These are phyloP conservation scores for Kwoniella dejecticola DNA, from an alignment of 768 basidiomycete genomes.

Conservation along the genomic window DNA sequence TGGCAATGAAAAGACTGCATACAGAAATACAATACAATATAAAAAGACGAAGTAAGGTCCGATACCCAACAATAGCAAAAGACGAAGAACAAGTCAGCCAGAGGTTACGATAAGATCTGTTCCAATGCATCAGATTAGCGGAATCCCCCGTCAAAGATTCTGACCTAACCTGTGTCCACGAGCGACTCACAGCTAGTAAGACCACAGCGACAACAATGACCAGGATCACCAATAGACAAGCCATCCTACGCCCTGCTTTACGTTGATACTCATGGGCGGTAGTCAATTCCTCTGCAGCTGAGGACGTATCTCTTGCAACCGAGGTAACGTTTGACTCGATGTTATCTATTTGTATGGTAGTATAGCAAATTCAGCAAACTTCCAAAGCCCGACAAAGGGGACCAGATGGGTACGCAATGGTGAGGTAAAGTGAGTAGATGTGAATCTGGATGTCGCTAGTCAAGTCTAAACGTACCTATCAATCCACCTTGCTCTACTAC, in stretches of 20 bases:
- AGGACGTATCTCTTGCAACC: slow-evolving; percentile 76
- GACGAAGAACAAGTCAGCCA: not conserved
- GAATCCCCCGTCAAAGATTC: no score
- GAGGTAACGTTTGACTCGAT: slow-evolving; percentile 91
- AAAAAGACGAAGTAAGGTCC: not conserved
- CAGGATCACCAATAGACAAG: slow-evolving; percentile 85
- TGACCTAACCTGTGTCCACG: not conserved
- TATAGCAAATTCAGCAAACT: no score
- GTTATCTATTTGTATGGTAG: no score
- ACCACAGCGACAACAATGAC: slow-evolving; percentile 85
- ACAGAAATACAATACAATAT: no score
- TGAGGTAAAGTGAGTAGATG: no score
- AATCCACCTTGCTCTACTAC: slow-evolving; percentile 92
- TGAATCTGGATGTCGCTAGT: no score
- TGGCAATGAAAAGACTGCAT: no score
- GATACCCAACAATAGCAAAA: not conserved
- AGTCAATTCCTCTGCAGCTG: slow-evolving; percentile 80
- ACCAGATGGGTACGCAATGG: no score
- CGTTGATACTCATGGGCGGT: slow-evolving; percentile 92
- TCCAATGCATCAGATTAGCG: not conserved
- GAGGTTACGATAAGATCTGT: slow-evolving; percentile 16
- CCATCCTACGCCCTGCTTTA: slow-evolving; percentile 84
- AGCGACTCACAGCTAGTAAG: slow-evolving; percentile 72
- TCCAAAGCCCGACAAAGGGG: no score
- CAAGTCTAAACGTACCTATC: slow-evolving; percentile 83